phyloP scores from a whole-genome alignment of 2,329 filamentous ascomycete species.

The Dactylellina cionopaga region DNA sequence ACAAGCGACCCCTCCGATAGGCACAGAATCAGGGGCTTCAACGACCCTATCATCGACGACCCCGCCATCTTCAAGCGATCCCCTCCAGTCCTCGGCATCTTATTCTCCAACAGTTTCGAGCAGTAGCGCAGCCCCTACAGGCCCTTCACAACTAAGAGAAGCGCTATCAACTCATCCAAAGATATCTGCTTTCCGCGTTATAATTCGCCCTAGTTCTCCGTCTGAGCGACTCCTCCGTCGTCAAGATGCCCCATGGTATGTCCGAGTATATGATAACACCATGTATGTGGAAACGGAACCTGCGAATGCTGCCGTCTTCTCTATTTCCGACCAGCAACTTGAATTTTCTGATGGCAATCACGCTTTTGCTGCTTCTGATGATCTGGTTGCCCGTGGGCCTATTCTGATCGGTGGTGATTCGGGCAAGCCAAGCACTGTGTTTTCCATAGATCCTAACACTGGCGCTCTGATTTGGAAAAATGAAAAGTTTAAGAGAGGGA shows the following conservation, averaged over 20 bases:
- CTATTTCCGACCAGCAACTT: conserved; percentile 11
- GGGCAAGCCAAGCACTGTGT: conserved; percentile 12
- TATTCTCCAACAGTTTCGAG: no score
- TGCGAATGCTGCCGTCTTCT: conserved; percentile 17
- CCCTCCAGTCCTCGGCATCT: no score
- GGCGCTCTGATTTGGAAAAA: conserved; percentile 19
- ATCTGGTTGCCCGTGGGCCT: conserved; percentile 13
- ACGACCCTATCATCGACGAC: no score
- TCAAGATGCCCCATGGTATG: conserved; percentile 9
- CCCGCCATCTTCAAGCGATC: no score
- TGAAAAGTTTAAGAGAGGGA: conserved; percentile 13
- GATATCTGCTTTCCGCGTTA: conserved; percentile 14
- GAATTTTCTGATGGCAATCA: neutral
- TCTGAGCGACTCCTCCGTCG: conserved; percentile 9
- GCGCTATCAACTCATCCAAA: neutral
- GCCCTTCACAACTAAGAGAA: neutral
- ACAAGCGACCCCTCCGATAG: no score
- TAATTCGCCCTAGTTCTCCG: conserved; percentile 8
- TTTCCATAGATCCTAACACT: neutral
- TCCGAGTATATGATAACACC: conserved; percentile 22
- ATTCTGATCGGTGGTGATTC: conserved; percentile 5
- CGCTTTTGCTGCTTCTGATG: conserved; percentile 21
- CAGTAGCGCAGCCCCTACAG: neutral
- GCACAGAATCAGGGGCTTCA: no score
- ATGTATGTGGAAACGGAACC: neutral